Base-by-base conservation (phyloP, 345 rosid species). In the Erodium maritimum region DNA sequence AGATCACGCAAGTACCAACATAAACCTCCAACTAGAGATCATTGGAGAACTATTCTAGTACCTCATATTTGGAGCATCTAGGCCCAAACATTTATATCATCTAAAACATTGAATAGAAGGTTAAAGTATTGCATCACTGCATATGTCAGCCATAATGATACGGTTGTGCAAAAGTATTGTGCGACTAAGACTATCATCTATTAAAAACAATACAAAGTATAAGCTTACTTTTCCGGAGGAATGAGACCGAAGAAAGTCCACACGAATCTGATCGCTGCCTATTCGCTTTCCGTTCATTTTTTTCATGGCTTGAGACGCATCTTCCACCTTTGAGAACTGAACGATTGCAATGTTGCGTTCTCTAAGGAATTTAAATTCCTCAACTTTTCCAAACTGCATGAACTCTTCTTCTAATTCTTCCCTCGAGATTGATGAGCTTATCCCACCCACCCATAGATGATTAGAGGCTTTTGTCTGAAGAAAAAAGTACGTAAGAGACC, bases 391-490 rank as follows among this genome's bases (percentile, higher is more conserved):
- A 59, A 87, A 87, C 62, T 79, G 87, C 9, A 60, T 68, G 70
- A 93, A 89, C 73, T 83, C 96, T 57, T 82, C 80, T 67, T 88
- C 86, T 55, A 89, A 64, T 51, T 79, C 80, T 60, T 83, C 91
- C 63, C 77, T 81, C 3, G 87, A 72, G 59, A 89, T 73, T 61
- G 69, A 61, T 19, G 80, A 70, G 80, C 88, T 75, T 61, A 93
- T 78, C 60, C 97, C 99, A 71, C 99, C 97, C 48, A 93, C 85
- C 97, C 97, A 89, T 8, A 89, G 75, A 66, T 80, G 71, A 73
- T 83, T 89, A 61, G 72, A 71, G 67, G 97, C 90, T 64, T 75
- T 89, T 59, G 95, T 95, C 99, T 93, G 82, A 54, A 70, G 67
- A 58, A 3, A 66, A 4, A 68, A 54, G 45, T 61, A 18, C 48